These are phyloP conservation scores for Amoeboaphelidium occidentale DNA, from an alignment of 371 early-diverging fungal genomes.

Conservation along the genomic window DNA sequence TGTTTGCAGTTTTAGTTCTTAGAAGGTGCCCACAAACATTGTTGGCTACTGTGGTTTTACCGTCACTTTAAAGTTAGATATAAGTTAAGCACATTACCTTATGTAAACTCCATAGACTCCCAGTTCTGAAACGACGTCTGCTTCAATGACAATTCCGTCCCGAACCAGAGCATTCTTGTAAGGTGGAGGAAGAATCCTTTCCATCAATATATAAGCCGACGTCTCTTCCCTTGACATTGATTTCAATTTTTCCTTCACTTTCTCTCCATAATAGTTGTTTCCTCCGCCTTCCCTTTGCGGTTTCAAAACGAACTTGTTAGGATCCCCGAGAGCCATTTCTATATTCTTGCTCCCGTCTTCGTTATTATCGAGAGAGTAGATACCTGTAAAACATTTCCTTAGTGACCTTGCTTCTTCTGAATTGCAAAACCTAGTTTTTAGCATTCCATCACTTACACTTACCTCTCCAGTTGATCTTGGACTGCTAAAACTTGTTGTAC, in stretches of 20 bases:
- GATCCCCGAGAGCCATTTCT: constrained; percentile 15
- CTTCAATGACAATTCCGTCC: constrained; percentile 38
- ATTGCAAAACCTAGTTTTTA: constrained; percentile 4
- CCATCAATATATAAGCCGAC: constrained; percentile 55
- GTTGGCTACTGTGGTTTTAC: constrained; percentile 37
- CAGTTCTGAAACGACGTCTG: constrained; percentile 64
- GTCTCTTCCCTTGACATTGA: constrained; percentile 26
- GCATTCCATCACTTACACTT: not conserved
- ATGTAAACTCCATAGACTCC: constrained; percentile 80
- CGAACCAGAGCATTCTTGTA: constrained; percentile 50
- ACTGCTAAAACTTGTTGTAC: constrained; percentile 72
- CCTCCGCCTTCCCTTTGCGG: constrained; percentile 94
- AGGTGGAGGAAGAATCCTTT: constrained; percentile 40
- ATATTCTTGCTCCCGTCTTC: not conserved
- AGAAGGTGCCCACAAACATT: constrained; percentile 65
- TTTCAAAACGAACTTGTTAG: constrained; percentile 59
- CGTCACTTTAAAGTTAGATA: constrained; percentile 17
- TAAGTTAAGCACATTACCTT: constrained; percentile 17
- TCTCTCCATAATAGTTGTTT: constrained; percentile 78
- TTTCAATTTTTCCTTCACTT: constrained; percentile 31
- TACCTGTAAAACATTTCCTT: not conserved
- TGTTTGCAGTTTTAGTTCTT: constrained; percentile 58
- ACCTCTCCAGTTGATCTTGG: constrained; percentile 55
- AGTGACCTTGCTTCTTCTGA: constrained; percentile 15
- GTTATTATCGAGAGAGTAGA: not conserved